Evolutionary conservation across 768 basidiomycete genomes (phyloP).

Genomic region (Tylopilus rubrobrunneus): DNA sequence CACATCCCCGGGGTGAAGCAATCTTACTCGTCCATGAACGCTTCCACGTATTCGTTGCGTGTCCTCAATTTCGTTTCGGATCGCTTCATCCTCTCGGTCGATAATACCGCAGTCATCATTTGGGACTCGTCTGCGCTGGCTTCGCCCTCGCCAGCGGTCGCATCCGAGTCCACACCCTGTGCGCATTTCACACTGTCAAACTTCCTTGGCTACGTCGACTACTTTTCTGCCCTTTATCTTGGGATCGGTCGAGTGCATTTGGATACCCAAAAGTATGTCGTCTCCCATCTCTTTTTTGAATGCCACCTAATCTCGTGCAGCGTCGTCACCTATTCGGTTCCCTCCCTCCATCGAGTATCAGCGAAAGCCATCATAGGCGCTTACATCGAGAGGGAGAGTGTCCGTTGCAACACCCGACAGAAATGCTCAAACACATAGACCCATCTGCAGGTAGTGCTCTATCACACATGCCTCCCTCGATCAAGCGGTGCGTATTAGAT

Average conservation of each 20-base stretch:
- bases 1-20: not conserved
- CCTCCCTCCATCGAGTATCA: not conserved
- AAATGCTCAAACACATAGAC: constrained; percentile 36
- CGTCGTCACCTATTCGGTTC: constrained; percentile 11
- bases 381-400: constrained; percentile 13
- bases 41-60: constrained; percentile 3
- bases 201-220: no score
- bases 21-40: not conserved
- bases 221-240: no score
- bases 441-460: constrained; percentile 29
- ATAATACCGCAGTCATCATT: no score
- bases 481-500: no score
- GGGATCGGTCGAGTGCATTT: not conserved
- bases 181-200: constrained; percentile 2
- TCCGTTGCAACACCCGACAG: constrained; percentile 2
- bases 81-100: no score
- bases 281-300: not conserved
- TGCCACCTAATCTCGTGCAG: constrained; percentile 1
- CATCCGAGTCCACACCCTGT: constrained; percentile 6
- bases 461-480: constrained; percentile 22
- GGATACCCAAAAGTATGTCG: constrained; percentile 11
- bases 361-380: not conserved
- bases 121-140: no score
- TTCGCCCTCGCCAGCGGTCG: not conserved
- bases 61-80: constrained; percentile 18